phyloP scores from a whole-genome alignment of 106 monocot genomes.

The Platanthera guangdongensis region DNA sequence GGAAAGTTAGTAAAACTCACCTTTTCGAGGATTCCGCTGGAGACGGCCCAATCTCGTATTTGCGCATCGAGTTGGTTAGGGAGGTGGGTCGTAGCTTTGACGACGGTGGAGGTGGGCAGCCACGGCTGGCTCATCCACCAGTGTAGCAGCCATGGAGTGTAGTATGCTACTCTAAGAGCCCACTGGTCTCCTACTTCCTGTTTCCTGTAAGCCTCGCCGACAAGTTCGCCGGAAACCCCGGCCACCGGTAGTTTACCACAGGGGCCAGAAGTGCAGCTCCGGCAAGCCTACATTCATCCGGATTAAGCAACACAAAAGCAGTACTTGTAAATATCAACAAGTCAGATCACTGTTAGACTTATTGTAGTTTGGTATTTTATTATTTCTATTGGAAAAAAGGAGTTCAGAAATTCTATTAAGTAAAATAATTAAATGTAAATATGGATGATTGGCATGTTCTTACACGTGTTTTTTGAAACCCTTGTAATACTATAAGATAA shows the following conservation, averaged over 20 bases:
- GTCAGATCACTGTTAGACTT: too few relatives aligned
- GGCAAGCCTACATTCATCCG: constrained; percentile 35
- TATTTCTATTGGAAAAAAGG: too few relatives aligned
- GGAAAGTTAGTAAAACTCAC: constrained; percentile 16
- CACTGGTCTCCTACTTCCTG: constrained; percentile 57
- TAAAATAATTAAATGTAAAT: too few relatives aligned
- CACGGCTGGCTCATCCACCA: constrained; percentile 75
- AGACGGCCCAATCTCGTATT: constrained; percentile 7
- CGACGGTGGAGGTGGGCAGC: constrained; percentile 57
- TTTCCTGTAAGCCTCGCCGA: constrained; percentile 8
- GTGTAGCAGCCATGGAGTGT: constrained; percentile 58
- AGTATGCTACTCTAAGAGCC: constrained; percentile 47
- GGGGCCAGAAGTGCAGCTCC: constrained; percentile 56
- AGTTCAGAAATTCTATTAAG: too few relatives aligned
- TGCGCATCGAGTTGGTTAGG: constrained; percentile 42
- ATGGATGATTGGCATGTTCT: too few relatives aligned
- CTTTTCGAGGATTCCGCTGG: constrained; percentile 21
- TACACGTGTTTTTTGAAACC: too few relatives aligned
- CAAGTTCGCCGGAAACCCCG: constrained; percentile 32
- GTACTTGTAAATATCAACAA: too few relatives aligned
- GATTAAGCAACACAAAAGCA: too few relatives aligned
- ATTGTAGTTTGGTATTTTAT: too few relatives aligned
- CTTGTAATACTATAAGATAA: too few relatives aligned
- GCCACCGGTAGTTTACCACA: constrained; percentile 66
- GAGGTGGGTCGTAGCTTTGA: constrained; percentile 31